Conservation (phyloP, 2,329 filamentous ascomycete genomes). For the Ophiocordyceps sinensis region DNA sequence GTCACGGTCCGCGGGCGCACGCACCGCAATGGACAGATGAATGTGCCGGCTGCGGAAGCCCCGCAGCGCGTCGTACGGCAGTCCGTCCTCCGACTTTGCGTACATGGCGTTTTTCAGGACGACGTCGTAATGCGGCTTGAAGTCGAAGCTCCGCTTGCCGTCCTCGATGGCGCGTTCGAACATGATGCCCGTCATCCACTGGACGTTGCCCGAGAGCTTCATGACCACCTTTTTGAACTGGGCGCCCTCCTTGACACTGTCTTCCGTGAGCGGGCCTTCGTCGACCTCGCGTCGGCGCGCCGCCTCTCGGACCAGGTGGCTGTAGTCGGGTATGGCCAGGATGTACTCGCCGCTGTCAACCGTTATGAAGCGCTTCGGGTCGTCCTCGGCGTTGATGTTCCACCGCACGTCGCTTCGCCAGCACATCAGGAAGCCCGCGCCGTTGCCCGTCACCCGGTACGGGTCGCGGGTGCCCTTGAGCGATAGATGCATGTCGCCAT, state of each 20-base stretch:
- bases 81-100: conserved; percentile 41
- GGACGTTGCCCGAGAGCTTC: conserved; percentile 94
- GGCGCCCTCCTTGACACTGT: conserved; percentile 57
- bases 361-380: conserved; percentile 87
- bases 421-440: conserved; percentile 94
- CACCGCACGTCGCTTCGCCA: conserved; percentile 91
- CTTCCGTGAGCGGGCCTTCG: conserved; percentile 41
- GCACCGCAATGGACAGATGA: conserved; percentile 82
- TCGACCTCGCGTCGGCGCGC: conserved; percentile 16
- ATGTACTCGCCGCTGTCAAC: conserved; percentile 94
- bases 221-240: conserved; percentile 96
- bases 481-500: conserved; percentile 86
- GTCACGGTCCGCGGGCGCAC: conserved; percentile 73
- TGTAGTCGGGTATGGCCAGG: conserved; percentile 86
- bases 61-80: conserved; percentile 77
- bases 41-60: conserved; percentile 97
- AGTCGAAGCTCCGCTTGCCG: conserved; percentile 67
- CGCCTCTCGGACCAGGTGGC: conserved; percentile 65
- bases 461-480: conserved; percentile 88
- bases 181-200: conserved; percentile 80
- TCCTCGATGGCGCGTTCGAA: conserved; percentile 74
- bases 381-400: conserved; percentile 70
- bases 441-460: conserved; percentile 82
- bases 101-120: conserved; percentile 68
- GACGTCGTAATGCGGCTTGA: conserved; percentile 85